Conservation (phyloP, 2,329 filamentous ascomycete species). For the Scleromitrula shiraiana region DNA sequence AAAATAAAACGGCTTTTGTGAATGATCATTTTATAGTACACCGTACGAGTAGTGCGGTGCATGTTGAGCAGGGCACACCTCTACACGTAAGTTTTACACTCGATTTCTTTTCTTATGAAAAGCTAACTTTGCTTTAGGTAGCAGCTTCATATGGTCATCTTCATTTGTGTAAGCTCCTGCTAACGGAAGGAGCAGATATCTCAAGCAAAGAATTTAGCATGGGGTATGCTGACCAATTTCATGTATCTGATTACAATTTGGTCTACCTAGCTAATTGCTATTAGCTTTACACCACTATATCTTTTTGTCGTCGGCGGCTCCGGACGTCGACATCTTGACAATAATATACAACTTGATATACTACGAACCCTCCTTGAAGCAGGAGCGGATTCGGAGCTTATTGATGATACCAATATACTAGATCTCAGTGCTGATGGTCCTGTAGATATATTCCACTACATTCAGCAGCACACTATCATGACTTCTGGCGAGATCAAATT, state of each 20-base stretch:
- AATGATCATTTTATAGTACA: neutral
- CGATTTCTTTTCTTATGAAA: neutral
- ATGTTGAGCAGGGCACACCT: neutral
- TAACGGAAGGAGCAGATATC: neutral
- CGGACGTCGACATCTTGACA: too few species aligned
- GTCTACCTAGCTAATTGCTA: too few species aligned
- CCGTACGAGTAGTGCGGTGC: neutral
- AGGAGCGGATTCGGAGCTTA: neutral
- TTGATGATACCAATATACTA: neutral
- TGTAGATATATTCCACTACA: neutral
- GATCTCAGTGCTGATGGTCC: neutral
- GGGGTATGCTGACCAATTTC: too few species aligned
- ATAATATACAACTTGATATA: neutral
- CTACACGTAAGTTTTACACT: neutral
- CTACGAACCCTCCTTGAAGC: neutral
- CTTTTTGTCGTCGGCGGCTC: too few species aligned
- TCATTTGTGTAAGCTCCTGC: neutral
- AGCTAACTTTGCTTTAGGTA: neutral
- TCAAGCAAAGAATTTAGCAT: neutral
- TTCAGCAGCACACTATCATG: neutral
- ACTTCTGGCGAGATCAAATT: neutral
- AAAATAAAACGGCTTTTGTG: constrained; percentile 1
- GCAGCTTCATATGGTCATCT: neutral
- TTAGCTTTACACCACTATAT: too few species aligned
- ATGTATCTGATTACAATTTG: too few species aligned